phyloP scores from a whole-genome alignment of 2,329 filamentous ascomycete genomes.

The Sclerotinia sclerotiorum region DNA sequence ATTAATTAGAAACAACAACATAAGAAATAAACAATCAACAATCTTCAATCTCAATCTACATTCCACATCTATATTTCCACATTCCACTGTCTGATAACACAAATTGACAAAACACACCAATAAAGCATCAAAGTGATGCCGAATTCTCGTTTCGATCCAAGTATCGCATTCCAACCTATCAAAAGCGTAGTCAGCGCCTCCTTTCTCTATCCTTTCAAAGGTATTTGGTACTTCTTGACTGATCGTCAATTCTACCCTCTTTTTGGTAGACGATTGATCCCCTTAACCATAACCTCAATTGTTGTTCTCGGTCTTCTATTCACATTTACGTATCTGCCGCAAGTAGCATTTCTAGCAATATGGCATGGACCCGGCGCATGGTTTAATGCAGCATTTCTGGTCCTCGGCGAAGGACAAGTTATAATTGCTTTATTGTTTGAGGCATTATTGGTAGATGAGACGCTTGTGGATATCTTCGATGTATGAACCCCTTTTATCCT shows the following conservation, averaged over 20 bases:
- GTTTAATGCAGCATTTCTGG: constrained; percentile 82
- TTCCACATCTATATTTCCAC: neutral
- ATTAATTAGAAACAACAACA: neutral
- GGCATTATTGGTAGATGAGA: constrained; percentile 79
- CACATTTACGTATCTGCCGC: constrained; percentile 81
- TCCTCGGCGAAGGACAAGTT: constrained; percentile 67
- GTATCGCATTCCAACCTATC: constrained; percentile 27
- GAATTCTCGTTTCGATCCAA: constrained; percentile 12
- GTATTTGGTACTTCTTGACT: constrained; percentile 77
- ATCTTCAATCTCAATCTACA: neutral
- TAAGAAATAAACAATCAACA: neutral
- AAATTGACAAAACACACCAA: neutral
- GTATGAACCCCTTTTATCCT: constrained; percentile 43
- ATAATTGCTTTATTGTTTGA: constrained; percentile 59
- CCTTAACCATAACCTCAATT: constrained; percentile 76
- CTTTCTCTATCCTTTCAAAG: constrained; percentile 59
- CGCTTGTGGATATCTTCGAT: constrained; percentile 80
- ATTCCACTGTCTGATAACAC: neutral
- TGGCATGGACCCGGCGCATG: constrained; percentile 89
- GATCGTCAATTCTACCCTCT: constrained; percentile 82
- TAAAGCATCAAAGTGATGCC: constrained; percentile 12
- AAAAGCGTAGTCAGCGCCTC: constrained; percentile 36
- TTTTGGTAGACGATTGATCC: constrained; percentile 73
- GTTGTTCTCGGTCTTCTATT: constrained; percentile 86
- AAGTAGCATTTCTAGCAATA: constrained; percentile 83